Evolutionary conservation across 768 basidiomycete genomes (phyloP).

Genomic region (Amyloporia xantha): DNA sequence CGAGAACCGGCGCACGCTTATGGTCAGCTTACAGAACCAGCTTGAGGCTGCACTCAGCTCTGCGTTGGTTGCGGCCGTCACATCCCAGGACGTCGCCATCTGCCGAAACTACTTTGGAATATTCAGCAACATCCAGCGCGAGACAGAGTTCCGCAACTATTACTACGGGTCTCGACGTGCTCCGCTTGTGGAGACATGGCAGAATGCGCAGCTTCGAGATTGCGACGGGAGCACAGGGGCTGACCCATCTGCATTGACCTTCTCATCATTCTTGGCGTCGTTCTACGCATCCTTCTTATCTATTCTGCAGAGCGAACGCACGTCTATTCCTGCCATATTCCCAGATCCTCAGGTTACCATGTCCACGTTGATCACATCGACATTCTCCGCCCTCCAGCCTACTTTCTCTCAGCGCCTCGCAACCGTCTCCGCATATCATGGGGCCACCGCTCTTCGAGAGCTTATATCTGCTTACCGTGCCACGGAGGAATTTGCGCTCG

Average conservation of each 20-base stretch:
- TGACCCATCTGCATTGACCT: slow-evolving; percentile 27
- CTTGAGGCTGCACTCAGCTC: slow-evolving; percentile 89
- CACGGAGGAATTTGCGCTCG: slow-evolving; percentile 78
- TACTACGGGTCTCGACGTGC: slow-evolving; percentile 83
- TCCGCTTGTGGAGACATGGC: slow-evolving; percentile 64
- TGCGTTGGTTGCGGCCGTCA: slow-evolving; percentile 85
- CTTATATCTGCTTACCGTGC: slow-evolving; percentile 65
- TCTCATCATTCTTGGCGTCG: slow-evolving; percentile 61
- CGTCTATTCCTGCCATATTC: slow-evolving; percentile 77
- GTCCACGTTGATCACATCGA: slow-evolving; percentile 77
- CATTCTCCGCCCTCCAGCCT: slow-evolving; percentile 73
- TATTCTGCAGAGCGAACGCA: slow-evolving; percentile 64
- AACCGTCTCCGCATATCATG: slow-evolving; percentile 58
- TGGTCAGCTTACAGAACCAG: slow-evolving; percentile 93
- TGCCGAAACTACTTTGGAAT: slow-evolving; percentile 81
- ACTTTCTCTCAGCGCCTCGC: slow-evolving; percentile 76
- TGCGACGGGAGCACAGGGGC: slow-evolving; percentile 31
- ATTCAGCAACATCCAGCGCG: slow-evolving; percentile 87
- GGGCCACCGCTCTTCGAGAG: slow-evolving; percentile 55
- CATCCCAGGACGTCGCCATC: slow-evolving; percentile 61
- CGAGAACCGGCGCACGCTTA: slow-evolving; percentile 74
- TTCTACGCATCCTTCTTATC: slow-evolving; percentile 70
- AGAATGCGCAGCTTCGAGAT: slow-evolving; percentile 46
- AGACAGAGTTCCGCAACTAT: slow-evolving; percentile 88
- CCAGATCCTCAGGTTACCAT: slow-evolving; percentile 75